Base-by-base conservation (phyloP, 75 land plant genomes). In the Chamaecyparis obtusa region DNA sequence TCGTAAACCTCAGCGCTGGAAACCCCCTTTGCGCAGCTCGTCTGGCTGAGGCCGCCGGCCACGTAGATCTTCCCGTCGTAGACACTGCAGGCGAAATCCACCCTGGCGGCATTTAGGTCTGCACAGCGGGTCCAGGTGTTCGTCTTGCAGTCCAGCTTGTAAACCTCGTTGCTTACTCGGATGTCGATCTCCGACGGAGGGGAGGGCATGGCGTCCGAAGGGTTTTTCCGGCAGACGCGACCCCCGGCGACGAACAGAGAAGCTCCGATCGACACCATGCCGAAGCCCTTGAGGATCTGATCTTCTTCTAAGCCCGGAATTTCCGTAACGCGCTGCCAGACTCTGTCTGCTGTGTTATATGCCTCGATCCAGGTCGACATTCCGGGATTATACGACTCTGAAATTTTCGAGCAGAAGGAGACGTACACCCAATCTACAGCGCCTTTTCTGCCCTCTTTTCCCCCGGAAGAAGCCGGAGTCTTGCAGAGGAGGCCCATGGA, bases 71-170 rank as follows among this genome's bases (percentile, higher is more conserved):
- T 87, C 49, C 86, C 88, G 85, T 83, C 90, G 44, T 81, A 84
- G 10, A 90, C 89, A 41, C 84, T 81, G 82, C 90, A 92, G 2
- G 93, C 93, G 79, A 92, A 92, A 64, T 92, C 89, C 56, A 79
- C 88, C 83, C 93, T 60, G 49, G 92, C 88, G 5, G 71, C 48
- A 8, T 54, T 64, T 8, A 92, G 27, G 36, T 87, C 49, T 43
- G 93, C 90, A 80, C 93, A 89, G 69, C 44, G 41, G 6, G 83
- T 74, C 90, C 90, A 89, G 83, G 39, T 41, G 41, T 79, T 82
- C 27, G 36, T 14, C 33, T 19, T 9, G 69, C 56, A 76, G 17
- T 64, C 48, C 86, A 84, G 87, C 14, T 85, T 30, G 30, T 72
- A 64, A 24, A 89, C 84, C 19, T 60, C 76, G 33, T 51, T 19